These are phyloP conservation scores for Casuarina equisetifolia DNA, from an alignment of 306 rosid species.

Conservation along the genomic window DNA sequence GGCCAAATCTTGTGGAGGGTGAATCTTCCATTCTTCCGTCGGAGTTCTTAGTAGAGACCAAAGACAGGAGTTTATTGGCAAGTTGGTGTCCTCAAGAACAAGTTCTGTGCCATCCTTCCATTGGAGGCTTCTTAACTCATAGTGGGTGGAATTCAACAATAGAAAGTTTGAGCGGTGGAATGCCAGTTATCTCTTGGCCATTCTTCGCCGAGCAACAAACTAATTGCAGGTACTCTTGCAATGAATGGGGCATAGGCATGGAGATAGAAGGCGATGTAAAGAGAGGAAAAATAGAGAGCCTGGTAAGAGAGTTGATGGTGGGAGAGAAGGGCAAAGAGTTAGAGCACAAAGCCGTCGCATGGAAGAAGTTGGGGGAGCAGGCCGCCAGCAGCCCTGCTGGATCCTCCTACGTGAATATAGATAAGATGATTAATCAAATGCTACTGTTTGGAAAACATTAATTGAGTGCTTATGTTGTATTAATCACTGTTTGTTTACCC, in stretches of 20 bases:
- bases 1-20: constrained; percentile 55
- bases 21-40: constrained; percentile 33
- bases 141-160: constrained; percentile 77
- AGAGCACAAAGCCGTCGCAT: constrained; percentile 41
- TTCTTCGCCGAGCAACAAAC: constrained; percentile 75
- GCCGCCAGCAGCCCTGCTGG: constrained; percentile 31
- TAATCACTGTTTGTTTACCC: too few relatives aligned
- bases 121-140: constrained; percentile 70
- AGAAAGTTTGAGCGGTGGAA: constrained; percentile 58
- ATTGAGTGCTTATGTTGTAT: too few relatives aligned
- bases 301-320: constrained; percentile 60
- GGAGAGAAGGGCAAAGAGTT: constrained; percentile 50
- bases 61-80: constrained; percentile 36
- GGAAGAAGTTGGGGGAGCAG: constrained; percentile 44
- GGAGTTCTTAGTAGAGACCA: constrained; percentile 39
- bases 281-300: constrained; percentile 38
- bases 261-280: constrained; percentile 54
- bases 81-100: constrained; percentile 73
- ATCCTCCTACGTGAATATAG: constrained; percentile 40
- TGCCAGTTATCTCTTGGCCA: constrained; percentile 78
- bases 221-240: constrained; percentile 51
- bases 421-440: constrained; percentile 25
- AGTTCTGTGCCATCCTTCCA: constrained; percentile 48
- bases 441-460: constrained; percentile 12
- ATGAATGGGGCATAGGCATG: constrained; percentile 67